phyloP scores from a whole-genome alignment of 1,284 basidiomycete genomes.

The Grifola frondosa region DNA sequence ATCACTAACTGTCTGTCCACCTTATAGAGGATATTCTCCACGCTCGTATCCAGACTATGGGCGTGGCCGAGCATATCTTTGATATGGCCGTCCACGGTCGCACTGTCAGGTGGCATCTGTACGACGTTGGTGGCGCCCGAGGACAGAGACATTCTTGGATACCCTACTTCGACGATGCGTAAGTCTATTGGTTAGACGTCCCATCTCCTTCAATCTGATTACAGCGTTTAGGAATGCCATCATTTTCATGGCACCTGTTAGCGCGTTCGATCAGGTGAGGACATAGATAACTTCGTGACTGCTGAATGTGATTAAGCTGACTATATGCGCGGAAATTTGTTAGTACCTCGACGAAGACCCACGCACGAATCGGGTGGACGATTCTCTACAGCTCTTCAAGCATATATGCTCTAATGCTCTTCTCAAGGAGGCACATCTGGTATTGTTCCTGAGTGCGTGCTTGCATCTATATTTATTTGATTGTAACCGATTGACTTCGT shows the following conservation, averaged over 20 bases:
- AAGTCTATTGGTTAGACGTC: slow-evolving; percentile 8
- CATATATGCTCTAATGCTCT: slow-evolving; percentile 80
- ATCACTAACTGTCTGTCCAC: neutral
- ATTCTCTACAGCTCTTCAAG: slow-evolving; percentile 80
- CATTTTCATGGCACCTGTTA: slow-evolving; percentile 84
- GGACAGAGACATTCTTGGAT: slow-evolving; percentile 85
- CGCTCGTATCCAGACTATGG: slow-evolving; percentile 83
- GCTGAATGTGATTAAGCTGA: neutral
- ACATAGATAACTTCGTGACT: slow-evolving; percentile 10
- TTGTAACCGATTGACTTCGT: slow-evolving; percentile 4
- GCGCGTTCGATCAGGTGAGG: slow-evolving; percentile 82
- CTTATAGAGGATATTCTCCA: slow-evolving; percentile 77
- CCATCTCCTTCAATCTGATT: neutral
- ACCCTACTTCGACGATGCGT: slow-evolving; percentile 78
- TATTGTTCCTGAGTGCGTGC: slow-evolving; percentile 72
- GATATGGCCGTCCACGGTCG: slow-evolving; percentile 72
- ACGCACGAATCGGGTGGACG: slow-evolving; percentile 78
- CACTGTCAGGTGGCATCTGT: slow-evolving; percentile 75
- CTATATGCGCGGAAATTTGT: slow-evolving; percentile 2
- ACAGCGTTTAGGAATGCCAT: slow-evolving; percentile 57
- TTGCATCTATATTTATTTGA: neutral
- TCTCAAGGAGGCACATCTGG: slow-evolving; percentile 75
- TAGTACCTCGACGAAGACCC: slow-evolving; percentile 84
- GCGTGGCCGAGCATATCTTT: slow-evolving; percentile 77
- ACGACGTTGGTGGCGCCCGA: slow-evolving; percentile 78